Percentiles rank a stretch among this genome's conserved stretches.
phyloP scores from a whole-genome alignment of 306 rosid genomes.

The Vigna radiata region DNA sequence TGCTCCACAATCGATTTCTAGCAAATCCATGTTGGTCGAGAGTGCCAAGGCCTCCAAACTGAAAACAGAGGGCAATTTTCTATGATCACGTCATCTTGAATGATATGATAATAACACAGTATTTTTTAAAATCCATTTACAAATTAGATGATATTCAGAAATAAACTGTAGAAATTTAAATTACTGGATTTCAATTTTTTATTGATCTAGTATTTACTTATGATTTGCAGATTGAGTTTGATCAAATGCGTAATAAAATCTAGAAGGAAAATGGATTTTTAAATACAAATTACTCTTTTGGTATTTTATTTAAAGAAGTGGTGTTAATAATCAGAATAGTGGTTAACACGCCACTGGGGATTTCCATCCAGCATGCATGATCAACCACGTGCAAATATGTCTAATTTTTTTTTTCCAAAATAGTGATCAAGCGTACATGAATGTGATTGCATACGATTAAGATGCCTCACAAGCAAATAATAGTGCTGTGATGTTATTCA shows the following conservation, averaged over 20 bases:
- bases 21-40: constrained; percentile 91
- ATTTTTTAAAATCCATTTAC: constrained; percentile 9
- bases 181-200: not conserved
- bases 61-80: constrained; percentile 51
- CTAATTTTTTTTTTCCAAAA: not conserved
- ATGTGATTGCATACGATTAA: not conserved
- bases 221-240: not conserved
- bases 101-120: constrained; percentile 12
- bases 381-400: not conserved
- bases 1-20: constrained; percentile 76
- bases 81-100: constrained; percentile 28
- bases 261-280: constrained; percentile 20
- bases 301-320: not conserved
- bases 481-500: not conserved
- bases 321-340: not conserved
- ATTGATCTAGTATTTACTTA: constrained; percentile 12
- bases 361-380: not conserved
- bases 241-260: constrained; percentile 16
- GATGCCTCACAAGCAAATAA: not conserved
- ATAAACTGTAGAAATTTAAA: constrained; percentile 13
- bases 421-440: not conserved
- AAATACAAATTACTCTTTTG: not conserved
- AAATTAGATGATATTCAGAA: constrained; percentile 28
- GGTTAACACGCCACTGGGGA: not conserved
- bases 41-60: constrained; percentile 75